phyloP scores from a whole-genome alignment of 2,329 filamentous ascomycete species.

The Diaporthe sp. region DNA sequence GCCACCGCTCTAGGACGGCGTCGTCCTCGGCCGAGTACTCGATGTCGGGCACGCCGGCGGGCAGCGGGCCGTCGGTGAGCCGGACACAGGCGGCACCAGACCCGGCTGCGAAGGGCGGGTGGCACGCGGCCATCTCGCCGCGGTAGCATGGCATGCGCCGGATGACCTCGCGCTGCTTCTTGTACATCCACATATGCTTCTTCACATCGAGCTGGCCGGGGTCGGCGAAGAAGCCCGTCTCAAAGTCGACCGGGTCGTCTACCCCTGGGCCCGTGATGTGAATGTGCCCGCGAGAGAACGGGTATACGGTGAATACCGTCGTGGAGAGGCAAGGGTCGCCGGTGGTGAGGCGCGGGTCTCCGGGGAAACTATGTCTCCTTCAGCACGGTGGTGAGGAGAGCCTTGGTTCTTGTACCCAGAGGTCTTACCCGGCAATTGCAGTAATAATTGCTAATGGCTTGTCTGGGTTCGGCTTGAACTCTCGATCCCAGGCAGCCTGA shows the following conservation, averaged over 20 bases:
- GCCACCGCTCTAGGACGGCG: conserved; percentile 58
- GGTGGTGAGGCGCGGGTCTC: conserved; percentile 15
- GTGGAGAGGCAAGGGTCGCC: conserved; percentile 23
- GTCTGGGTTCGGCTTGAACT: conserved; percentile 43
- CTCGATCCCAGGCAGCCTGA: conserved; percentile 43
- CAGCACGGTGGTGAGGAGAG: not conserved
- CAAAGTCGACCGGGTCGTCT: conserved; percentile 60
- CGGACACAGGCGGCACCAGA: conserved; percentile 56
- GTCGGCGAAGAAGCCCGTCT: conserved; percentile 66
- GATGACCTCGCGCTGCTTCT: conserved; percentile 62
- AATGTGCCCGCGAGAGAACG: conserved; percentile 34
- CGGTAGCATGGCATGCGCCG: conserved; percentile 59
- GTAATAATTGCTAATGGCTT: conserved; percentile 43
- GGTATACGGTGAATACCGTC: conserved; percentile 21
- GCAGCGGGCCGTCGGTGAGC: conserved; percentile 40
- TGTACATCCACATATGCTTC: conserved; percentile 65
- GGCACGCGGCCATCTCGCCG: conserved; percentile 47
- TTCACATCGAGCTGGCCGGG: conserved; percentile 60
- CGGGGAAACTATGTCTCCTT: not conserved
- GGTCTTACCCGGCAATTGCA: conserved; percentile 10
- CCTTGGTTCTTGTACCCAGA: not conserved
- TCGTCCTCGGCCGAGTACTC: conserved; percentile 64
- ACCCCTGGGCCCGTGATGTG: conserved; percentile 61
- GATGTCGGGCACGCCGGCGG: conserved; percentile 50
- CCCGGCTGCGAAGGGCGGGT: conserved; percentile 45